Evolutionary conservation across 1,139 yeast species (phyloP).

Genomic region (Protomyces macrosporus): DNA sequence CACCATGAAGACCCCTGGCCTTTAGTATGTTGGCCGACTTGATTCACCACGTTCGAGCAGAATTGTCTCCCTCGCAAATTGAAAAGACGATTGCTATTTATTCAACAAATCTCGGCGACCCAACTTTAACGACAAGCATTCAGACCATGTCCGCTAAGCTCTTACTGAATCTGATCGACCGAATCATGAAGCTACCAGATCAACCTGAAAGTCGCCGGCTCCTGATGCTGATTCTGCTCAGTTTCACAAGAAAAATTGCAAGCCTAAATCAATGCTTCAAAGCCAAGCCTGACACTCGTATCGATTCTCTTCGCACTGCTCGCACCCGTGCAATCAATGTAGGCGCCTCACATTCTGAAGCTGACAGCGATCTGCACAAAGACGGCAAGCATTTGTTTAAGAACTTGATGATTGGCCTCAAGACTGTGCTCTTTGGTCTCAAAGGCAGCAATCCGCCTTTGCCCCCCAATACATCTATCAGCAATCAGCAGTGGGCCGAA

Average conservation of each 20-base stretch:
- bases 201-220: slow-evolving; percentile 59
- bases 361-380: background rate
- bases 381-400: slow-evolving; percentile 80
- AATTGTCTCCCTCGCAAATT: slow-evolving; percentile 74
- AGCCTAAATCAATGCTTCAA: slow-evolving; percentile 52
- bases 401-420: slow-evolving; percentile 81
- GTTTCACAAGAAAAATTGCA: slow-evolving; percentile 78
- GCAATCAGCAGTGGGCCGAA: slow-evolving; percentile 68
- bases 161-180: slow-evolving; percentile 76
- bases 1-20: slow-evolving; percentile 58
- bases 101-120: slow-evolving; percentile 75
- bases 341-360: background rate
- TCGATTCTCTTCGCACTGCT: background rate
- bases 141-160: slow-evolving; percentile 97
- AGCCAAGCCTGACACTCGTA: too few relatives aligned
- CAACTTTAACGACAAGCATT: slow-evolving; percentile 76
- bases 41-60: slow-evolving; percentile 84
- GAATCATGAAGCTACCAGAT: slow-evolving; percentile 76
- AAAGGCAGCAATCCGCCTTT: slow-evolving; percentile 85
- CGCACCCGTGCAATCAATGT: slow-evolving; percentile 7
- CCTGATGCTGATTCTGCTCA: slow-evolving; percentile 71
- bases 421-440: slow-evolving; percentile 83
- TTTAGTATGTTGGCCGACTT: slow-evolving; percentile 95
- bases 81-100: slow-evolving; percentile 84
- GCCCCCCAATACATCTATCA: slow-evolving; percentile 41